These are phyloP conservation scores for Aspergillus neoniger DNA, from an alignment of 2,329 filamentous ascomycete species.

Conservation along the genomic window DNA sequence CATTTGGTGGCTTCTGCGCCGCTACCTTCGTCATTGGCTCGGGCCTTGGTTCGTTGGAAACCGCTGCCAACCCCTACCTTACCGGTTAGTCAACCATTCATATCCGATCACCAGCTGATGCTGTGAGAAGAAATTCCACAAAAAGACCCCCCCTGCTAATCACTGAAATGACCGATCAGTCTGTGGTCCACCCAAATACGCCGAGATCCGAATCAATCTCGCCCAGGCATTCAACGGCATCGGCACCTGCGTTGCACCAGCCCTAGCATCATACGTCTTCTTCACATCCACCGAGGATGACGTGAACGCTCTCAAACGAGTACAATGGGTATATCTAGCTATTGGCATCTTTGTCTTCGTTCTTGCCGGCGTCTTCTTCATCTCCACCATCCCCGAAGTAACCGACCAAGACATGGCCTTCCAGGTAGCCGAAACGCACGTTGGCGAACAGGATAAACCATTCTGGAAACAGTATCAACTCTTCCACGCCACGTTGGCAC, in stretches of 20 bases:
- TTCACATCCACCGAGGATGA: conserved; percentile 65
- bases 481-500: conserved; percentile 73
- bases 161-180: conserved; percentile 46
- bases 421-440: conserved; percentile 59
- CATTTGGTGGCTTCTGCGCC: conserved; percentile 73
- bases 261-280: conserved; percentile 72
- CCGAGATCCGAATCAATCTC: conserved; percentile 75
- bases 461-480: conserved; percentile 71
- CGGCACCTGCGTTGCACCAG: conserved; percentile 71
- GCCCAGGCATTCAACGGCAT: conserved; percentile 78
- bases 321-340: conserved; percentile 80
- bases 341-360: conserved; percentile 72
- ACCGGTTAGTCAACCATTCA: conserved; percentile 46
- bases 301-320: conserved; percentile 61
- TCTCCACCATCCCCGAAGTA: conserved; percentile 70
- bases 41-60: conserved; percentile 73
- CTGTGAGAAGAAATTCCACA: not conserved
- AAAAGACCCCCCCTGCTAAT: conserved; percentile 34
- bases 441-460: conserved; percentile 59
- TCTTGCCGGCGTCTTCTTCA: conserved; percentile 66
- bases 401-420: conserved; percentile 69
- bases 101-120: not conserved
- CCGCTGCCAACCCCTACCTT: conserved; percentile 75
- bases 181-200: conserved; percentile 73
- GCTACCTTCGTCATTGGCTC: conserved; percentile 72